Evolutionary conservation across 768 basidiomycete genomes (phyloP).

Genomic region (Xerocomus spinulosus): DNA sequence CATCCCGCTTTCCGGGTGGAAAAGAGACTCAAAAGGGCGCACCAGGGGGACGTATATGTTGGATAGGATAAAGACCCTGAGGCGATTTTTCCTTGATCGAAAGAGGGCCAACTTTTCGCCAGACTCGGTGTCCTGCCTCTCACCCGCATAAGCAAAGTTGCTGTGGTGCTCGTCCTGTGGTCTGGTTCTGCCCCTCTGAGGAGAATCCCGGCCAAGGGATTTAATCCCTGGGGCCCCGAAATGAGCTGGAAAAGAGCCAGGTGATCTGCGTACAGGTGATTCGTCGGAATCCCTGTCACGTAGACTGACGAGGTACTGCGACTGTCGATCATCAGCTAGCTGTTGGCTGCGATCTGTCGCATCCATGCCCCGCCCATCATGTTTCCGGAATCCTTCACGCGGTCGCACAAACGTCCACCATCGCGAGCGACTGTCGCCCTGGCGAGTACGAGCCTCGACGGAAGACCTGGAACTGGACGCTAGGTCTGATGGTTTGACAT

Average conservation of each 20-base stretch:
- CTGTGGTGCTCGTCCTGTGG: conserved; percentile 7
- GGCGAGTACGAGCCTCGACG: conserved; percentile 28
- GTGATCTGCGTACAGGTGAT: conserved; percentile 23
- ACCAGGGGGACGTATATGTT: conserved; percentile 81
- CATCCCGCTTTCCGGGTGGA: conserved; percentile 4
- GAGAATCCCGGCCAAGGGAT: conserved; percentile 65
- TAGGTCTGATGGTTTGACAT: conserved; percentile 47
- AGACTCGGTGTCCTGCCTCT: conserved; percentile 25
- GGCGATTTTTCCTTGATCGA: conserved; percentile 40
- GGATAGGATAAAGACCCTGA: conserved; percentile 64
- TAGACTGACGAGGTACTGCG: conserved; percentile 7
- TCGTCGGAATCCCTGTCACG: conserved; percentile 20
- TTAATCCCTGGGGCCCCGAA: conserved; percentile 52
- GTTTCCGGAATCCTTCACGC: conserved; percentile 31
- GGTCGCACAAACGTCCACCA: conserved; percentile 77
- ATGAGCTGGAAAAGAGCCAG: conserved; percentile 27
- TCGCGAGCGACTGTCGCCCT: conserved; percentile 39
- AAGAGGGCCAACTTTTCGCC: conserved; percentile 26
- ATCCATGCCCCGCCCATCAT: conserved; percentile 3
- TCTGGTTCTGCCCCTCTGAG: conserved; percentile 38
- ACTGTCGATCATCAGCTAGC: conserved; percentile 13
- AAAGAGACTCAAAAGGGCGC: conserved; percentile 19
- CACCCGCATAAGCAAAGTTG: conserved; percentile 17
- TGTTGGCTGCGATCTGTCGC: neutral
- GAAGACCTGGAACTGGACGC: conserved; percentile 48